These are phyloP conservation scores for Camellia japonica DNA, from an alignment of 148 eudicot species.

Conservation along the genomic window DNA sequence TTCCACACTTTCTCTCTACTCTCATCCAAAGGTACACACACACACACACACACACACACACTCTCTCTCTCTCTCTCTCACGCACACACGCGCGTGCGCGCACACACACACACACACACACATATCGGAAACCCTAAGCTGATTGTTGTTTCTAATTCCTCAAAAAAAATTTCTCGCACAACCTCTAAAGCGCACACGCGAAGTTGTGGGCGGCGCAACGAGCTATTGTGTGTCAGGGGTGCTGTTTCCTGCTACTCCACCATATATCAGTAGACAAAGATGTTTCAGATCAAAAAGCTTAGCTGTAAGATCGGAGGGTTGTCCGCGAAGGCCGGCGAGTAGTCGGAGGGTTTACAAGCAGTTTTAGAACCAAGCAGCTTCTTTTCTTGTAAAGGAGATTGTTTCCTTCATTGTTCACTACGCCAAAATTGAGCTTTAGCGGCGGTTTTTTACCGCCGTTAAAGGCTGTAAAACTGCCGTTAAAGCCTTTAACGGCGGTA, in stretches of 20 bases:
- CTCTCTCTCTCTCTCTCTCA: neutral
- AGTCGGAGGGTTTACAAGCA: slow-evolving; percentile 57
- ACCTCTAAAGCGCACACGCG: neutral
- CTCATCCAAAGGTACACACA: slow-evolving; percentile 39
- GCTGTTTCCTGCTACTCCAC: slow-evolving; percentile 18
- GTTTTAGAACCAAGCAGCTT: slow-evolving; percentile 47
- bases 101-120: no score
- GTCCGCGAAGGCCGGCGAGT: slow-evolving; percentile 23
- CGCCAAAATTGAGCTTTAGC: no score
- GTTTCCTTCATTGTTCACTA: slow-evolving; percentile 44
- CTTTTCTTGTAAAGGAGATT: slow-evolving; percentile 42
- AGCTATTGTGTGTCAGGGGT: slow-evolving; percentile 7
- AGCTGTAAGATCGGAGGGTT: slow-evolving; percentile 33
- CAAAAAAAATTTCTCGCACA: neutral
- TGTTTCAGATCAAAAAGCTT: slow-evolving; percentile 17
- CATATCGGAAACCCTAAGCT: no score
- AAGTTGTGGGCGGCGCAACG: slow-evolving; percentile 11
- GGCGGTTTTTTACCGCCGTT: no score
- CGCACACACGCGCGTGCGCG: no score
- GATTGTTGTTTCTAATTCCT: no score
- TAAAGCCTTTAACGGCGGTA: no score
- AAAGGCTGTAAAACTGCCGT: no score
- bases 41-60: slow-evolving; percentile 11
- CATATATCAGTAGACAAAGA: slow-evolving; percentile 1
- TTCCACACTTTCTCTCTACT: slow-evolving; percentile 44